Conservation (phyloP, 495 filamentous ascomycete species). For the Penicillium angulare region DNA sequence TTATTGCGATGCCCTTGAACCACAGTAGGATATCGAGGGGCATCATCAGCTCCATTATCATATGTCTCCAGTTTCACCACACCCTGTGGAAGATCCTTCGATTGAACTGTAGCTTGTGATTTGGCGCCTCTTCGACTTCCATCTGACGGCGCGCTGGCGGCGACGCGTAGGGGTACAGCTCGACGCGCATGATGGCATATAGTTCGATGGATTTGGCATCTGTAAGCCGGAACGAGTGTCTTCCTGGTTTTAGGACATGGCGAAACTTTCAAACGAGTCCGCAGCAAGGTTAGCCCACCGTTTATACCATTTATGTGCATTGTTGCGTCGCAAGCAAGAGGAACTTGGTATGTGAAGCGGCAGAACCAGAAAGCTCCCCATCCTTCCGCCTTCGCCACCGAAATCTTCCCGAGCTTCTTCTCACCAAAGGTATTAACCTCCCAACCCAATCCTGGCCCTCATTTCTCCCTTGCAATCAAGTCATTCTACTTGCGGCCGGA, state of each 20-base stretch:
- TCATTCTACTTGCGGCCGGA: constrained; percentile 34
- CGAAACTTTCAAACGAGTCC: constrained; percentile 3
- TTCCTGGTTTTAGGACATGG: background rate
- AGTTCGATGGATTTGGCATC: constrained; percentile 24
- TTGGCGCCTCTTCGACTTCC: constrained; percentile 42
- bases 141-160: constrained; percentile 8
- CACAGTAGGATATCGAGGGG: constrained; percentile 76
- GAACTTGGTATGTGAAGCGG: constrained; percentile 4
- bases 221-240: constrained; percentile 5
- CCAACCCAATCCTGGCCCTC: constrained; percentile 24
- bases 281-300: constrained; percentile 8
- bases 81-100: constrained; percentile 68
- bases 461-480: constrained; percentile 27
- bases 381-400: constrained; percentile 43
- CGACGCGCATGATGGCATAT: constrained; percentile 37
- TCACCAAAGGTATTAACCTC: background rate
- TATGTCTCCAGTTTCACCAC: constrained; percentile 47
- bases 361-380: constrained; percentile 27
- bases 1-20: constrained; percentile 86
- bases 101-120: constrained; percentile 52
- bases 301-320: constrained; percentile 30
- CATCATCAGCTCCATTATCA: constrained; percentile 45
- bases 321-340: constrained; percentile 11
- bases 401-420: constrained; percentile 40
- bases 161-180: constrained; percentile 17